Percentiles rank a stretch among this genome's conserved stretches.
phyloP scores from a whole-genome alignment of 768 basidiomycete genomes.

The Cystobasidium onofrii region DNA sequence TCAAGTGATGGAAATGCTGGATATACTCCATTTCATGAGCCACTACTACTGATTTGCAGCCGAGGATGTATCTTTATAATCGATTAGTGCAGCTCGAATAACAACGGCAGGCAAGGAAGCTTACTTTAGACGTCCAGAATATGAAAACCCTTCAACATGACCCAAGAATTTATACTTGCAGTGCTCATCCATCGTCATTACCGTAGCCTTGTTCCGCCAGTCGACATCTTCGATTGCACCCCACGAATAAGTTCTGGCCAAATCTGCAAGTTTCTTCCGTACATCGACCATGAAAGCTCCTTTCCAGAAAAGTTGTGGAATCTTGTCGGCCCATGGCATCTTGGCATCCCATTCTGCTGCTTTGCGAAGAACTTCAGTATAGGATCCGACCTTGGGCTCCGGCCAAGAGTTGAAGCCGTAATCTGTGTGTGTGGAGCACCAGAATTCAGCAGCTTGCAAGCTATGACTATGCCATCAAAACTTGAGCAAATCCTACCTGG shows the following conservation, averaged over 20 bases:
- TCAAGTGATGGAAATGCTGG: conserved; percentile 42
- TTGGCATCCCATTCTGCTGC: conserved; percentile 18
- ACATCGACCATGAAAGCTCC: conserved; percentile 9
- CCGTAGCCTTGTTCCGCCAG: conserved; percentile 41
- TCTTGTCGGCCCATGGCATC: conserved; percentile 26
- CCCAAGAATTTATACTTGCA: conserved; percentile 43
- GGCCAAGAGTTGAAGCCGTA: conserved; percentile 29
- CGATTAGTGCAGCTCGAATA: too few relatives aligned
- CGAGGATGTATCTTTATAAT: conserved; percentile 20
- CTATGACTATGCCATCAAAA: too few relatives aligned
- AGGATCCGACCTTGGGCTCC: conserved; percentile 23
- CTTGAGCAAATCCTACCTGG: conserved; percentile 34
- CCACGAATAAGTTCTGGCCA: conserved; percentile 37
- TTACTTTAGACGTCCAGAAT: conserved; percentile 43
- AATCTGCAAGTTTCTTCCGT: conserved; percentile 31
- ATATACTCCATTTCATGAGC: conserved; percentile 37
- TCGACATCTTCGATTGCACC: conserved; percentile 41
- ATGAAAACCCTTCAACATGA: conserved; percentile 43
- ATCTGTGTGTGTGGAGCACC: neutral
- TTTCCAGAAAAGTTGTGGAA: conserved; percentile 23
- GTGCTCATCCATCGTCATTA: conserved; percentile 40
- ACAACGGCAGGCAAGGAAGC: neutral
- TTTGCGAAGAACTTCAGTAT: conserved; percentile 24
- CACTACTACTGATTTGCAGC: conserved; percentile 32
- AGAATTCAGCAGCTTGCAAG: neutral